Evolutionary conservation across 139 green algal genomes (phyloP).

Genomic region (Chlorella sp.): DNA sequence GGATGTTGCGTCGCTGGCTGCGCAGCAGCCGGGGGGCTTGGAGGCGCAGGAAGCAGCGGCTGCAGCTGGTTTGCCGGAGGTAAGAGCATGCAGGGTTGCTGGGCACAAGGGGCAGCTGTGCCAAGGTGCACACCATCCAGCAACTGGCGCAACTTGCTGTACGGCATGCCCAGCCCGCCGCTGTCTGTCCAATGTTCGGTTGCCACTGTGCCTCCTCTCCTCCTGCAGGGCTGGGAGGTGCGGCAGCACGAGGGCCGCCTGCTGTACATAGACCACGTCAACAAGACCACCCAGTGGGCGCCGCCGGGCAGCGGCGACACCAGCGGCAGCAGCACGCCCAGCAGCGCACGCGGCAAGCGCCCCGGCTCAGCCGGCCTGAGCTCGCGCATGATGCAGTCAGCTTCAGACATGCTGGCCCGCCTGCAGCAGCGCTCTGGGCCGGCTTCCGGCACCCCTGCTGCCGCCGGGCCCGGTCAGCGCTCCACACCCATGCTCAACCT

Average conservation of each 20-base stretch:
- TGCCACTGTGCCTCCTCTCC: constrained; percentile 2
- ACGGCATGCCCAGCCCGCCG: too few species aligned
- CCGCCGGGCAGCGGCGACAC: neutral
- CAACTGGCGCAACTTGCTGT: neutral
- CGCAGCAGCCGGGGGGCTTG: neutral
- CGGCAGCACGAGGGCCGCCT: constrained; percentile 79
- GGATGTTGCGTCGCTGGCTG: constrained; percentile 4
- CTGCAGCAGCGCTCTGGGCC: constrained; percentile 5
- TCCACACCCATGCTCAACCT: constrained; percentile 4
- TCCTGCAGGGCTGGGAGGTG: constrained; percentile 86
- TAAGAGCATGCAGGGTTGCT: neutral
- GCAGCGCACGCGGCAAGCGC: neutral
- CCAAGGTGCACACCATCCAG: neutral
- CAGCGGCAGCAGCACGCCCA: neutral
- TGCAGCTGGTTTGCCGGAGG: constrained; percentile 9
- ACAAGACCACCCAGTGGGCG: constrained; percentile 83
- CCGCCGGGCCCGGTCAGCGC: too few species aligned
- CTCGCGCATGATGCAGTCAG: constrained; percentile 20
- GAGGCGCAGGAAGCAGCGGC: neutral
- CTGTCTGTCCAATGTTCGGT: too few species aligned
- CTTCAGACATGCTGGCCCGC: constrained; percentile 14
- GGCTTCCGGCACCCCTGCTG: too few species aligned
- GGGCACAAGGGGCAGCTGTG: too few species aligned
- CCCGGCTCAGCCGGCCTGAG: neutral
- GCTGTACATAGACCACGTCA: constrained; percentile 98